Percentiles rank a stretch among this genome's conserved stretches.
These are phyloP conservation scores for Dysphania ambrosioides DNA, from an alignment of 148 eudicot genomes.

Conservation along the genomic window DNA sequence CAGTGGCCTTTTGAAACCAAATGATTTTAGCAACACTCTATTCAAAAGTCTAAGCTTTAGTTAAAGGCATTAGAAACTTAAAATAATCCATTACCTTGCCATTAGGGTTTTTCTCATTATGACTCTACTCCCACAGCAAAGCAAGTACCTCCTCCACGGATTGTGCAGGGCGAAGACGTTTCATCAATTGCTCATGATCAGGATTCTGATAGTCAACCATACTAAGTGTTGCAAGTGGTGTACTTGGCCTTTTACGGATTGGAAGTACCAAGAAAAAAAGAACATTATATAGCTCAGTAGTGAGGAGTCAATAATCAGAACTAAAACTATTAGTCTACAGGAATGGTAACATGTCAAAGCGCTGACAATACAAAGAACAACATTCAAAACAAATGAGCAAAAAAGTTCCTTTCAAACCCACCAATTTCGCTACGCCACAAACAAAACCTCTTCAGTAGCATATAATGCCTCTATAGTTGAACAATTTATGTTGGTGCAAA, in stretches of 20 bases:
- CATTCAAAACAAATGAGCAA: not conserved
- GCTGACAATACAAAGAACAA: not conserved
- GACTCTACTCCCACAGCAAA: constrained; percentile 43
- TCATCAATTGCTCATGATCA: constrained; percentile 87
- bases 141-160: constrained; percentile 73
- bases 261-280: constrained; percentile 42
- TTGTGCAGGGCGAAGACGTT: constrained; percentile 76
- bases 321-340: not conserved
- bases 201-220: constrained; percentile 74
- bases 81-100: constrained; percentile 64
- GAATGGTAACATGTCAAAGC: not conserved
- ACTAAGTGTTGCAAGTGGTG: constrained; percentile 64
- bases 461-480: not conserved
- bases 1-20: constrained; percentile 70
- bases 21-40: constrained; percentile 29
- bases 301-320: no score
- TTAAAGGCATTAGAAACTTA: not conserved
- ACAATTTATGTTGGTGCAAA: constrained; percentile 21
- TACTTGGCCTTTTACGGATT: constrained; percentile 60
- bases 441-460: not conserved
- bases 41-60: not conserved
- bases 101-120: constrained; percentile 72
- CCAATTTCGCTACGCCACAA: not conserved
- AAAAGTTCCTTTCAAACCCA: not conserved
- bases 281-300: no score